These are phyloP conservation scores for Physcomitrellopsis africana DNA, from an alignment of 225 moss, liverwort and hornwort genomes.

Conservation along the genomic window DNA sequence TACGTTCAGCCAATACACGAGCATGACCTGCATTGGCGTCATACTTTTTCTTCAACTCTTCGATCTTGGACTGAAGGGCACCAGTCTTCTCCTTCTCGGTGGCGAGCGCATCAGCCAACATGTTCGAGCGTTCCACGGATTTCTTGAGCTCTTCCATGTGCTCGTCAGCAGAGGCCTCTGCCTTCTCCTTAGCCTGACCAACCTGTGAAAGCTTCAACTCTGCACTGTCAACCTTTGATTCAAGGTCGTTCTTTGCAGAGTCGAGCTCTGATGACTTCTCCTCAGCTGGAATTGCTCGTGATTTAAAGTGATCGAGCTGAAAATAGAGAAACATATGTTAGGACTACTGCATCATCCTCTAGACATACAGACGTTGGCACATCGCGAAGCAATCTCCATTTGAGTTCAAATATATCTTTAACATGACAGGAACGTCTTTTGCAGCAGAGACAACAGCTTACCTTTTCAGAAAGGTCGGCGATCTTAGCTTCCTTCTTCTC, in stretches of 20 bases:
- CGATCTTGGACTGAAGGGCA: constrained; percentile 39
- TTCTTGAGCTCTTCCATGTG: constrained; percentile 47
- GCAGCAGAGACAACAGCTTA: background rate
- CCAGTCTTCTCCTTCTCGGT: constrained; percentile 50
- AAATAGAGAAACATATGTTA: background rate
- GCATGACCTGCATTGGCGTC: constrained; percentile 58
- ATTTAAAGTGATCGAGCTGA: constrained; percentile 65
- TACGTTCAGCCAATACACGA: constrained; percentile 61
- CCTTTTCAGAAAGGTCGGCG: constrained; percentile 55
- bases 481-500: constrained; percentile 48
- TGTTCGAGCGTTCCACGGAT: constrained; percentile 44
- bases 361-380: too few species aligned
- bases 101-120: constrained; percentile 45
- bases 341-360: too few species aligned
- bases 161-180: constrained; percentile 31
- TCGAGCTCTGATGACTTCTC: constrained; percentile 46
- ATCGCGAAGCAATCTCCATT: background rate
- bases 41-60: constrained; percentile 41
- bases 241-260: constrained; percentile 16
- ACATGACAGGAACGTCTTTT: background rate
- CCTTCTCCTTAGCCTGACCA: constrained; percentile 38
- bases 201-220: constrained; percentile 43
- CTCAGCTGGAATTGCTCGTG: constrained; percentile 66
- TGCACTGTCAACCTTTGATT: constrained; percentile 25
- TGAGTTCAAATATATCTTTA: background rate